Evolutionary conservation across 306 rosid genomes (phyloP).

Genomic region (Cucurbita moschata): DNA sequence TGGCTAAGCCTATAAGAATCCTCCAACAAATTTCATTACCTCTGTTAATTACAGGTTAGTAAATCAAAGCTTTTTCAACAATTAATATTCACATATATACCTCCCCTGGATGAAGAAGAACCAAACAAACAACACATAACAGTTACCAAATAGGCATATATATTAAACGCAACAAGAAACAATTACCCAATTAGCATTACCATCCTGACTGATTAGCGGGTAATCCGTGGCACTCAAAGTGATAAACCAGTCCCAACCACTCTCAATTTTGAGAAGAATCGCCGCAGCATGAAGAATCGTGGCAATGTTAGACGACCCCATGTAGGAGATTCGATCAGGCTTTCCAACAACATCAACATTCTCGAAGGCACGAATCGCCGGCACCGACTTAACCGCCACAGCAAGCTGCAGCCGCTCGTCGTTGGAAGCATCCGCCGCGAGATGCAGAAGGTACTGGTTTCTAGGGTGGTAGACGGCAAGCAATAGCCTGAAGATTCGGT

Average conservation of each 20-base stretch:
- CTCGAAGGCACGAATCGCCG: conserved; percentile 66
- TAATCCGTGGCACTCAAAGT: conserved; percentile 76
- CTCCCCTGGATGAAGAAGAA: not conserved
- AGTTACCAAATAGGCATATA: not conserved
- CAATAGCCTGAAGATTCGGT: conserved; percentile 66
- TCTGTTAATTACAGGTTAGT: not conserved
- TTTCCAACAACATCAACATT: conserved; percentile 79
- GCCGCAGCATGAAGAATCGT: conserved; percentile 69
- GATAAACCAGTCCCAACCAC: conserved; percentile 85
- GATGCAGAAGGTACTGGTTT: conserved; percentile 66
- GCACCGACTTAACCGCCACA: conserved; percentile 29
- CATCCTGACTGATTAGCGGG: conserved; percentile 89
- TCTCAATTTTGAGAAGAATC: conserved; percentile 52
- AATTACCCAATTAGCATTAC: conserved; percentile 45
- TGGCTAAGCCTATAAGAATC: not conserved
- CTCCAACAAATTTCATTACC: not conserved
- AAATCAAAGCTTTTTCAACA: not conserved
- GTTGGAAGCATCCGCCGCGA: conserved; percentile 50
- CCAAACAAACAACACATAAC: not conserved
- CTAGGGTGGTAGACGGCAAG: conserved; percentile 88
- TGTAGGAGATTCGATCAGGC: conserved; percentile 56
- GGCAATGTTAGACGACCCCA: conserved; percentile 79
- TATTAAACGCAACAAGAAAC: not conserved
- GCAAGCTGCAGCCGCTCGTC: conserved; percentile 46
- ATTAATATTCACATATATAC: not conserved